Conservation (phyloP, 495 filamentous ascomycete genomes). For the Lindgomyces ingoldianus region DNA sequence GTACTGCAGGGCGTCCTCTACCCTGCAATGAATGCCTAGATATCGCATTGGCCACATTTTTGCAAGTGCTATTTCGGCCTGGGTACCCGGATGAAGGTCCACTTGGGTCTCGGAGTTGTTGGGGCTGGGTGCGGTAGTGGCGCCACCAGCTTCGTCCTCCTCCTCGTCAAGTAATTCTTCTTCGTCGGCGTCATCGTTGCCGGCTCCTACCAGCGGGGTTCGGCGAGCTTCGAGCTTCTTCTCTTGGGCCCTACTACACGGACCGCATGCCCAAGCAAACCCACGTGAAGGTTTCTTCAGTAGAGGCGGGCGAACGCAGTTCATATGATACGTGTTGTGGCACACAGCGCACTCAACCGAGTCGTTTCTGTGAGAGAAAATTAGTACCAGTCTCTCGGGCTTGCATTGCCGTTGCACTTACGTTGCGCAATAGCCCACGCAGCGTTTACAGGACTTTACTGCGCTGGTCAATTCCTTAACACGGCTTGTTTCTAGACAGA, state of each 20-base stretch:
- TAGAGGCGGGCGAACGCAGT: slow-evolving; percentile 88
- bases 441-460: slow-evolving; percentile 95
- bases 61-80: slow-evolving; percentile 87
- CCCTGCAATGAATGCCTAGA: slow-evolving; percentile 89
- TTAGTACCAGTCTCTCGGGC: not conserved
- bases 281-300: slow-evolving; percentile 96
- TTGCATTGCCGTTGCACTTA: too few species aligned
- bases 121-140: slow-evolving; percentile 47
- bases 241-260: slow-evolving; percentile 92
- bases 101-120: slow-evolving; percentile 49
- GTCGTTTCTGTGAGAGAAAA: slow-evolving; percentile 62
- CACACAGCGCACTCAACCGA: slow-evolving; percentile 98
- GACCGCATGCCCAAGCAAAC: slow-evolving; percentile 96
- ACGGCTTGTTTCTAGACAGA: slow-evolving; percentile 86
- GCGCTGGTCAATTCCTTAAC: slow-evolving; percentile 95
- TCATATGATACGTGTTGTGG: slow-evolving; percentile 95
- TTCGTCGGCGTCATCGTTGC: slow-evolving; percentile 74
- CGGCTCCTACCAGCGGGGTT: slow-evolving; percentile 66
- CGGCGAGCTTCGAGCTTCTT: slow-evolving; percentile 87
- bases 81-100: slow-evolving; percentile 69
- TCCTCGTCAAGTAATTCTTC: slow-evolving; percentile 58
- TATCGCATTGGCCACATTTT: slow-evolving; percentile 97
- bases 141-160: slow-evolving; percentile 71
- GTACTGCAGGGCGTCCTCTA: slow-evolving; percentile 95
- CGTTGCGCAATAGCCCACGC: slow-evolving; percentile 83